Percentiles rank a stretch among this genome's conserved stretches.
Evolutionary conservation across 768 basidiomycete genomes (phyloP).

Genomic region (Tricholoma bakamatsutake): DNA sequence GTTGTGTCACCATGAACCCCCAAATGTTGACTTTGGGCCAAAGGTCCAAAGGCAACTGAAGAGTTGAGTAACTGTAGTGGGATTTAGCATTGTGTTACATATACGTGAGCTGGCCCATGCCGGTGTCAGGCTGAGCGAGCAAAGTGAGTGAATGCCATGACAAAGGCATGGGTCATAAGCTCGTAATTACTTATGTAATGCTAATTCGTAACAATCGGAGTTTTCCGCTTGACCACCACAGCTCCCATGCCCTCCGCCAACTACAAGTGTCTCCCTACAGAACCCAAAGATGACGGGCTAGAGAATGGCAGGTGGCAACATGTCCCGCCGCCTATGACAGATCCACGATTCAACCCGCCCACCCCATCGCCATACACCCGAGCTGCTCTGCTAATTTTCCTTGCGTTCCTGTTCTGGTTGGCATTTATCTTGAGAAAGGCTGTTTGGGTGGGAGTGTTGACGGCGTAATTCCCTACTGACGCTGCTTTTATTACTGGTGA

Average conservation of each 20-base stretch:
- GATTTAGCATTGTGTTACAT: no score
- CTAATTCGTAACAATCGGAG: neutral
- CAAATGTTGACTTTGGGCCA: no score
- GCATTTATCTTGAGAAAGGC: slow-evolving; percentile 27
- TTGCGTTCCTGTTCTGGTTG: slow-evolving; percentile 40
- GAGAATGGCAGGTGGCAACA: slow-evolving; percentile 2
- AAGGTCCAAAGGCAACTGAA: no score
- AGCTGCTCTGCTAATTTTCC: slow-evolving; percentile 33
- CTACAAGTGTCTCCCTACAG: slow-evolving; percentile 11
- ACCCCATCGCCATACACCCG: slow-evolving; percentile 43
- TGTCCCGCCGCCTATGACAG: slow-evolving; percentile 17
- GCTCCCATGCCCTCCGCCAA: slow-evolving; percentile 3
- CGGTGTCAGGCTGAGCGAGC: no score
- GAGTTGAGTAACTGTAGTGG: no score
- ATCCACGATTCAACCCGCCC: slow-evolving; percentile 32
- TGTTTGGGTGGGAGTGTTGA: slow-evolving; percentile 18
- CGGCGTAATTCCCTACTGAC: slow-evolving; percentile 10
- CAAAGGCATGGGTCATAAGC: no score
- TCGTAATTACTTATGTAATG: neutral
- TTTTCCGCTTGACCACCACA: neutral
- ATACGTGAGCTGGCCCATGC: no score
- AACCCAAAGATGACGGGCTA: slow-evolving; percentile 2
- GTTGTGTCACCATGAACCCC: no score
- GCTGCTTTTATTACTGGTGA: neutral
- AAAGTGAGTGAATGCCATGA: no score